Conservation (phyloP, 2,329 filamentous ascomycete genomes). For the Madurella mycetomatis region DNA sequence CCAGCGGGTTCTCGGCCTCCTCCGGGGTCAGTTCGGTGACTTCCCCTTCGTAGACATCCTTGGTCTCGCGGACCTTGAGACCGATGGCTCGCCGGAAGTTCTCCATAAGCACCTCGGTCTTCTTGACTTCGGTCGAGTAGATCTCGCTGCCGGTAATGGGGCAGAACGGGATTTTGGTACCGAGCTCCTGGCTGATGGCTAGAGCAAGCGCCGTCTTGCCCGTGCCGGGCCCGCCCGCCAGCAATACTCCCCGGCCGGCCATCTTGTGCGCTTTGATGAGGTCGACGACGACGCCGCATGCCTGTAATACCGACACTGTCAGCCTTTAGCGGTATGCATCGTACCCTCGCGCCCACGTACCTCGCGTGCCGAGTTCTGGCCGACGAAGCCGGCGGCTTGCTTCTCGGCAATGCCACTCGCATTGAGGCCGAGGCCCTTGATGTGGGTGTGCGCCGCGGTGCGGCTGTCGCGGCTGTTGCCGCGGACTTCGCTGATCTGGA, state of each 20-base stretch:
- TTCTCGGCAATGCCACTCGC: slow-evolving; percentile 80
- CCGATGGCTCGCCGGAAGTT: slow-evolving; percentile 97
- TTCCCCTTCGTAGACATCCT: slow-evolving; percentile 98
- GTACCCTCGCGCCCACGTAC: slow-evolving; percentile 43
- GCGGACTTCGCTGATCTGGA: slow-evolving; percentile 91
- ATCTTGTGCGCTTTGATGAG: slow-evolving; percentile 96
- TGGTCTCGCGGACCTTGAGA: slow-evolving; percentile 94
- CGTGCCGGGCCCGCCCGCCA: slow-evolving; percentile 91
- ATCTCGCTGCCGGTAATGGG: slow-evolving; percentile 97
- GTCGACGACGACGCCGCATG: slow-evolving; percentile 92
- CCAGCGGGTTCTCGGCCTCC: slow-evolving; percentile 95
- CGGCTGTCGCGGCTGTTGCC: slow-evolving; percentile 91
- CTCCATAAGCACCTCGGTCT: slow-evolving; percentile 98
- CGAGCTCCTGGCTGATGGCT: slow-evolving; percentile 92
- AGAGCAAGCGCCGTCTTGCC: slow-evolving; percentile 96
- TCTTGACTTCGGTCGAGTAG: slow-evolving; percentile 97
- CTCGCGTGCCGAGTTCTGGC: slow-evolving; percentile 83
- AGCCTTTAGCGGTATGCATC: neutral
- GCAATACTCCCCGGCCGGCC: slow-evolving; percentile 87
- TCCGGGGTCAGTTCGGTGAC: slow-evolving; percentile 96
- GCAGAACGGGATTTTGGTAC: slow-evolving; percentile 97
- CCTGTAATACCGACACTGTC: slow-evolving; percentile 45
- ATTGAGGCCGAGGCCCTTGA: slow-evolving; percentile 87
- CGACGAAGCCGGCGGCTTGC: slow-evolving; percentile 79
- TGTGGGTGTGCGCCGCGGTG: slow-evolving; percentile 95